Base-by-base conservation (phyloP, 78 protist genomes). In the Paratrimastix pyriformis region DNA sequence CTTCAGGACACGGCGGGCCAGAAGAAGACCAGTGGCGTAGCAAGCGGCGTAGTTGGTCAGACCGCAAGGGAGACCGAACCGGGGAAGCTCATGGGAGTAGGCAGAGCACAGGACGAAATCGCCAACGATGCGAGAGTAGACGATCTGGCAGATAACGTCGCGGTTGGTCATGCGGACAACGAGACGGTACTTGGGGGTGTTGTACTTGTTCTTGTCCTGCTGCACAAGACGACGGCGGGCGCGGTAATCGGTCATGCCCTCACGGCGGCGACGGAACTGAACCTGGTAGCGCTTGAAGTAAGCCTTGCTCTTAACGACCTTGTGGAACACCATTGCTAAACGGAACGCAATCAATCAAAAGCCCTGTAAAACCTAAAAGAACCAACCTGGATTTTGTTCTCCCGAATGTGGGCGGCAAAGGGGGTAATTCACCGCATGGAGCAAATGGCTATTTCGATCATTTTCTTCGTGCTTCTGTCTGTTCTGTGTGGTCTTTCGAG, bases 241-340 rank as follows among this genome's bases (percentile, higher is more conserved):
- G 52, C 71, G 86, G 93, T 93, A 97, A 84, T 97, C 98, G 59
- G 99, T 97, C 88, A 92, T 91, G 44, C 98, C 96, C 79, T 87
- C 96, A 66, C 99, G 88, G 60, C 97, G 84, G 33, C 99, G 76
- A 50, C 98, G 86, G 94, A 74, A 94, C 86, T 92, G 84, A 79
- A 85, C 90, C 83, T 87, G 98, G 86, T 32, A 94, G 70, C 97
- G 88, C 88, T 83, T 86, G 94, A 82, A 93, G 89, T 94, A 94
- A 43, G 97, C 92, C 76, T 87, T 77, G 84, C 80, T 82, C 91
- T 94, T 97, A 37, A 82, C 84, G 35, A 85, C 87, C 80, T 95
- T 93, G 78, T 91, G 87, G 92, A 94, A 92, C 39, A 82, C 87
- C 93, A 73, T 74, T 11, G n/a, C n/a, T n/a, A n/a, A n/a, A n/a